A percentile compares a stretch with the other conserved stretches of the same genome.
Conservation (phyloP, 2,329 filamentous ascomycete genomes). For the Xylariomycetidae sp. region DNA sequence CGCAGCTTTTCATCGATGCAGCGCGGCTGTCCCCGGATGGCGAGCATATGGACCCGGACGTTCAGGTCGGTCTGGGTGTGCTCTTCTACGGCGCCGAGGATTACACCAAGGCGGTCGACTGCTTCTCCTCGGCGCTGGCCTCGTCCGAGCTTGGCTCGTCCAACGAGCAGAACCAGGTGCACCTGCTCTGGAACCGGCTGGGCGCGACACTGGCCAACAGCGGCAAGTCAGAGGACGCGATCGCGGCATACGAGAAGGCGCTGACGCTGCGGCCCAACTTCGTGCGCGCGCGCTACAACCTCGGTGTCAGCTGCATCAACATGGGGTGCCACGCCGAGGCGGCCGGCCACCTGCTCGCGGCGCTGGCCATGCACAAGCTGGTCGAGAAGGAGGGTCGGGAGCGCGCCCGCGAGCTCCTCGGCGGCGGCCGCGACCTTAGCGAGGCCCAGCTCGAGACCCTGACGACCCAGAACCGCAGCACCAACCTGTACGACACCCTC, state of each 20-base stretch:
- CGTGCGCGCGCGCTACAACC: slow-evolving; percentile 92
- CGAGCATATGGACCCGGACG: slow-evolving; percentile 95
- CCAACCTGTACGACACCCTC: slow-evolving; percentile 92
- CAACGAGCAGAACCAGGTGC: slow-evolving; percentile 81
- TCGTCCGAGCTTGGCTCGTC: slow-evolving; percentile 77
- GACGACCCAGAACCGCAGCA: slow-evolving; percentile 93
- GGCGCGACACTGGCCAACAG: slow-evolving; percentile 95
- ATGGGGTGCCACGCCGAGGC: slow-evolving; percentile 93
- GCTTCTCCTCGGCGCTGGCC: slow-evolving; percentile 87
- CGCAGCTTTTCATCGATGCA: slow-evolving; percentile 83
- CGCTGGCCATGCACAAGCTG: slow-evolving; percentile 91
- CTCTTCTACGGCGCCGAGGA: slow-evolving; percentile 97
- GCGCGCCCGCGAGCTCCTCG: slow-evolving; percentile 78
- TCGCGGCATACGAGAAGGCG: slow-evolving; percentile 92
- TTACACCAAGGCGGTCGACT: slow-evolving; percentile 97
- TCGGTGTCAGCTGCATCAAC: slow-evolving; percentile 95
- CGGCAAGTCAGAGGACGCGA: slow-evolving; percentile 89
- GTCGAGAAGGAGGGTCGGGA: slow-evolving; percentile 82
- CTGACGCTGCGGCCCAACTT: slow-evolving; percentile 91
- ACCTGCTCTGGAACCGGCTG: slow-evolving; percentile 94
- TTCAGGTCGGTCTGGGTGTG: slow-evolving; percentile 94
- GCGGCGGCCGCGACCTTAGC: slow-evolving; percentile 49
- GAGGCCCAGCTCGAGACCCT: slow-evolving; percentile 80
- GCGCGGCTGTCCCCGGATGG: slow-evolving; percentile 89
- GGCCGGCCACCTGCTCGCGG: slow-evolving; percentile 85